These are phyloP conservation scores for Gnomoniopsis smithogilvyi DNA, from an alignment of 2,329 filamentous ascomycete species.

Conservation along the genomic window DNA sequence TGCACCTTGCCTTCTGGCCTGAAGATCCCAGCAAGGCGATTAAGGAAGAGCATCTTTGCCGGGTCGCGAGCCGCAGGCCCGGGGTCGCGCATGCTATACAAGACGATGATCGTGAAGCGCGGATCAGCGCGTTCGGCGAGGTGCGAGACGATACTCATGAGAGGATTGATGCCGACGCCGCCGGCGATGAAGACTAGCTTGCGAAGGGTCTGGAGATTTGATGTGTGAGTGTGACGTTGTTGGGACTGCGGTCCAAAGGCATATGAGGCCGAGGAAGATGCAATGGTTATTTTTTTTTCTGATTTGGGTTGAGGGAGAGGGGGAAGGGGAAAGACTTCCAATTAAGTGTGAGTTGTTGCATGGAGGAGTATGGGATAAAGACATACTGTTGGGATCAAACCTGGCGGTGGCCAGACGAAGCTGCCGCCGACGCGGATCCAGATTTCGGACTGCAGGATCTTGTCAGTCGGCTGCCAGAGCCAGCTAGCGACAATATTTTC, in stretches of 20 bases:
- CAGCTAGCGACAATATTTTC: slow-evolving; percentile 71
- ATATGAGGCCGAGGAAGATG: no score
- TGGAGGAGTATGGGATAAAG: slow-evolving; percentile 19
- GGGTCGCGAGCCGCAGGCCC: slow-evolving; percentile 23
- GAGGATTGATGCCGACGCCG: slow-evolving; percentile 78
- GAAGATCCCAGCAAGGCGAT: slow-evolving; percentile 42
- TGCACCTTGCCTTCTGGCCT: slow-evolving; percentile 24
- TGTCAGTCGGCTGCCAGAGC: slow-evolving; percentile 60
- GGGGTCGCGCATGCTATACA: slow-evolving; percentile 56
- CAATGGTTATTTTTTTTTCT: no score
- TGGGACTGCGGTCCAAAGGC: no score
- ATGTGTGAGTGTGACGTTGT: no score
- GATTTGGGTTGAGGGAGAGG: no score
- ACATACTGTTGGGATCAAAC: slow-evolving; percentile 31
- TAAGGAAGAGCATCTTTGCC: slow-evolving; percentile 47
- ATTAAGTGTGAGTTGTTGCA: neutral
- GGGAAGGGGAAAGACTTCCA: no score
- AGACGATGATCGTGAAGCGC: slow-evolving; percentile 47
- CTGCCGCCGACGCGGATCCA: slow-evolving; percentile 73
- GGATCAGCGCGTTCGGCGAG: slow-evolving; percentile 41
- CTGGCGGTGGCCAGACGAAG: slow-evolving; percentile 72
- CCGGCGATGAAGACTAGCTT: slow-evolving; percentile 74
- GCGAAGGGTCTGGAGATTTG: slow-evolving; percentile 20
- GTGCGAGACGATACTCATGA: slow-evolving; percentile 69
- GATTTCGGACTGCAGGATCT: slow-evolving; percentile 58